Evolutionary conservation across 1,284 basidiomycete genomes (phyloP).

Genomic region (Gomphus bonarii): DNA sequence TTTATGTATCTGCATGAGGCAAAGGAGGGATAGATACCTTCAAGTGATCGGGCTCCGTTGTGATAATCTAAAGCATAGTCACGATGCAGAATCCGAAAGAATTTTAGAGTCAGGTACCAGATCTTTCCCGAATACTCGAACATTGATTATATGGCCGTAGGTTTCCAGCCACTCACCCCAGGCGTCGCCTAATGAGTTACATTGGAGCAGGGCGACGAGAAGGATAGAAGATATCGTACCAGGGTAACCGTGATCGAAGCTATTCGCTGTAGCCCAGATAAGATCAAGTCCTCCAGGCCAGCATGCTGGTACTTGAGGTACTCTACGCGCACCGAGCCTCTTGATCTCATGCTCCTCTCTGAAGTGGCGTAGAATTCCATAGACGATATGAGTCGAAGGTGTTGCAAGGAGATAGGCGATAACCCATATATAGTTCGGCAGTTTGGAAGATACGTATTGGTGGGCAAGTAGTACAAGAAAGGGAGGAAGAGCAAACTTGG

Average conservation of each 20-base stretch:
- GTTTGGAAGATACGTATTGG: background rate
- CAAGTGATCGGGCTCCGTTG: slow-evolving; percentile 25
- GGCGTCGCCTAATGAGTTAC: background rate
- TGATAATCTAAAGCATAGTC: slow-evolving; percentile 18
- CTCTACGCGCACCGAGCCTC: slow-evolving; percentile 1
- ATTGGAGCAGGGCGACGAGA: background rate
- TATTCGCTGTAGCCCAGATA: background rate
- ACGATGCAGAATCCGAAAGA: background rate
- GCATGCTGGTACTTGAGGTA: background rate
- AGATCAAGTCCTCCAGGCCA: background rate
- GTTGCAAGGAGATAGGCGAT: background rate
- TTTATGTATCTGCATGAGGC: background rate
- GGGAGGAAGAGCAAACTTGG: background rate
- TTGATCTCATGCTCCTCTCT: background rate
- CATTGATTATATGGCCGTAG: background rate
- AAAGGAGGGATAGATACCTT: slow-evolving; percentile 15
- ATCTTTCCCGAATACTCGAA: background rate
- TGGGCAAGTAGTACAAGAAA: background rate
- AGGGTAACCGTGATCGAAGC: slow-evolving; percentile 1
- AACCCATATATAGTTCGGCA: background rate
- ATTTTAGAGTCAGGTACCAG: background rate
- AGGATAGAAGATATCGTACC: background rate
- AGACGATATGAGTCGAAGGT: background rate
- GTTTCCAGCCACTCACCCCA: background rate
- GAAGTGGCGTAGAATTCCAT: background rate